Evolutionary conservation across 2,329 filamentous ascomycete species (phyloP).

Genomic region (Fusarium mundagurra): DNA sequence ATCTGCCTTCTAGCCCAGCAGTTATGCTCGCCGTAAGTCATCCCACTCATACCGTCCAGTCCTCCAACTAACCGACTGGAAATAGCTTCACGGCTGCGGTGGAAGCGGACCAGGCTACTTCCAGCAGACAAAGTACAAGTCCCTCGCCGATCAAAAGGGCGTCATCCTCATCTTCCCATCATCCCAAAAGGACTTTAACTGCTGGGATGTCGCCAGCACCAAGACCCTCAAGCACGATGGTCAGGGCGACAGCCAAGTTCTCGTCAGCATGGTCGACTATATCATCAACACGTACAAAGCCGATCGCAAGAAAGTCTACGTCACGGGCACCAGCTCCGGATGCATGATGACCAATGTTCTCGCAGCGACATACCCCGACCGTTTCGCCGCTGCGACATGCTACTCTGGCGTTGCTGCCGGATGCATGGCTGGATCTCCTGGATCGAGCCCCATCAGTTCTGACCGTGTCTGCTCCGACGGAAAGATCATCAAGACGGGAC

Average conservation of each 20-base stretch:
- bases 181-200: not conserved
- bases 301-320: not conserved
- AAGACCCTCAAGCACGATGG: constrained; percentile 11
- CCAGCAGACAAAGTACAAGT: constrained; percentile 1
- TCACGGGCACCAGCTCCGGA: constrained; percentile 7
- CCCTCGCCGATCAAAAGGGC: not conserved
- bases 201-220: constrained; percentile 5
- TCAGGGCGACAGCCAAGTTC: constrained; percentile 9
- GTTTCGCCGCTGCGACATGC: constrained; percentile 2
- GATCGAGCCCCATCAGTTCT: constrained; percentile 2
- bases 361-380: constrained; percentile 5
- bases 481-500: not conserved
- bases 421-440: constrained; percentile 6
- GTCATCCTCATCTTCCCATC: constrained; percentile 3
- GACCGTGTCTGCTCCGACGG: constrained; percentile 3
- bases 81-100: not conserved
- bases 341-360: constrained; percentile 20
- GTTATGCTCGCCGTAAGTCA: not conserved
- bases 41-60: rapidly evolving
- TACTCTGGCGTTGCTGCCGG: constrained; percentile 10
- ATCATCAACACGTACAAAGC: constrained; percentile 1
- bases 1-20: not conserved
- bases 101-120: constrained; percentile 1
- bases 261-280: constrained; percentile 8
- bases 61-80: rapidly evolving